Evolutionary conservation across 352 stramenopile species (phyloP), one percentile per base, ranked within the genome.

Genomic region (Pythium plurisporium): DNA sequence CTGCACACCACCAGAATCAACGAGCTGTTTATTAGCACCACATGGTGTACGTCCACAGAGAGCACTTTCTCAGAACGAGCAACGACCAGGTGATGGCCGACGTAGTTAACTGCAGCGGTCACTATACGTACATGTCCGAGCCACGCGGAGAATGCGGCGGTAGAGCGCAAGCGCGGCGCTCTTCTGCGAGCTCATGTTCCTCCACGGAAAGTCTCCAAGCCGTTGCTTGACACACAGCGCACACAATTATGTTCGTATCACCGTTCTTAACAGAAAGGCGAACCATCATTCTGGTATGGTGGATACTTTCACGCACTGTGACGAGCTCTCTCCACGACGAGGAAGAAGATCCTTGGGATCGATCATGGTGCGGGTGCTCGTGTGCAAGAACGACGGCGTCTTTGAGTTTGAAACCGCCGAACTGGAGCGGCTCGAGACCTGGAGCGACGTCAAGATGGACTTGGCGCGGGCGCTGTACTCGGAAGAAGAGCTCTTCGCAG

Each of bases 331-430:
- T n/a, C n/a, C n/a, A n/a, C n/a, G n/a, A n/a, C 10, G 41, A 4
- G 17, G 14, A 30, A 15, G 22, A 48, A 31, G 41, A 8, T 48
- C 23, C 6, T 17, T 44, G 38, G 19, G 7, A n/a, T 29, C 34
- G 31, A 43, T 14, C 20, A 77, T 72, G 51, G 78, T 87, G 73
- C 72, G 62, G 22, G 76, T 89, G 43, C 44, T 87, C 40, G 77
- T 89, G 26, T 89, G 82, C 64, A 89, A 89, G 75, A 91, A 91
- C 65, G 77, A 89, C 62, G 79, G 79, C 36, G 74, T 71, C 59
- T 87, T 89, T 55, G 79, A 91, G 67, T 84, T 88, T 51, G 73
- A 82, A 43, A 47, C 65, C 15, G 70, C 70, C 10, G 69, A 87
- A 30, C 36, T 76, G 0, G 54, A 57, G 5, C 30, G 25, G 14